Evolutionary conservation across 257 asterid species (phyloP).

Genomic region (Striga asiatica): DNA sequence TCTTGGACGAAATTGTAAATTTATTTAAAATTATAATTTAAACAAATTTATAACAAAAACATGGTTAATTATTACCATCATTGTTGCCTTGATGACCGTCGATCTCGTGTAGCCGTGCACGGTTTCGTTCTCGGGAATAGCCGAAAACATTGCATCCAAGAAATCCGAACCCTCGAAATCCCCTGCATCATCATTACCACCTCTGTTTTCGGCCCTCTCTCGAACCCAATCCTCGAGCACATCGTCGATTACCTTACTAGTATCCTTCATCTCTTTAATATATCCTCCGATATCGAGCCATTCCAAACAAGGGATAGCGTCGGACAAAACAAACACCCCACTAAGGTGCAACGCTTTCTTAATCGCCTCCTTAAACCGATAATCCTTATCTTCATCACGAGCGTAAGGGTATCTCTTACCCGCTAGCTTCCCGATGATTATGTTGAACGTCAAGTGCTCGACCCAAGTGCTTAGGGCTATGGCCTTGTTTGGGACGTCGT

Average conservation of each 20-base stretch:
- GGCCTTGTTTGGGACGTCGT: neutral
- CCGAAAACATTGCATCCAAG: constrained; percentile 43
- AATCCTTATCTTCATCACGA: neutral
- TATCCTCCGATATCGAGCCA: constrained; percentile 59
- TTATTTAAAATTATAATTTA: no score
- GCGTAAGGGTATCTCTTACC: constrained; percentile 28
- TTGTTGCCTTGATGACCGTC: constrained; percentile 44
- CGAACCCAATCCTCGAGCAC: constrained; percentile 35
- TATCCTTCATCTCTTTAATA: constrained; percentile 32
- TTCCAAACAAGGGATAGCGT: constrained; percentile 38
- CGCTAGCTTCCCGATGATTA: constrained; percentile 24
- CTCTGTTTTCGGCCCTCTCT: constrained; percentile 26
- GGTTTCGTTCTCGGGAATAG: constrained; percentile 16
- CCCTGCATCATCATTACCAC: neutral
- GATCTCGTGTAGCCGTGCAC: constrained; percentile 24
- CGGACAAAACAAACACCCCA: constrained; percentile 46
- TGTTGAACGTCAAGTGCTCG: constrained; percentile 35
- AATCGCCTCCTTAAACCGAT: constrained; percentile 26
- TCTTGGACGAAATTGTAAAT: constrained; percentile 17
- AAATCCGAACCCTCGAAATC: constrained; percentile 28
- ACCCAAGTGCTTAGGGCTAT: constrained; percentile 19
- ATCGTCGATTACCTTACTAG: constrained; percentile 26
- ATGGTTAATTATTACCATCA: no score
- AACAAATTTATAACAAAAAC: no score
- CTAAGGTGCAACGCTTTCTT: constrained; percentile 28